Conservation (phyloP, 495 filamentous ascomycete species). For the Neurospora pannonica region DNA sequence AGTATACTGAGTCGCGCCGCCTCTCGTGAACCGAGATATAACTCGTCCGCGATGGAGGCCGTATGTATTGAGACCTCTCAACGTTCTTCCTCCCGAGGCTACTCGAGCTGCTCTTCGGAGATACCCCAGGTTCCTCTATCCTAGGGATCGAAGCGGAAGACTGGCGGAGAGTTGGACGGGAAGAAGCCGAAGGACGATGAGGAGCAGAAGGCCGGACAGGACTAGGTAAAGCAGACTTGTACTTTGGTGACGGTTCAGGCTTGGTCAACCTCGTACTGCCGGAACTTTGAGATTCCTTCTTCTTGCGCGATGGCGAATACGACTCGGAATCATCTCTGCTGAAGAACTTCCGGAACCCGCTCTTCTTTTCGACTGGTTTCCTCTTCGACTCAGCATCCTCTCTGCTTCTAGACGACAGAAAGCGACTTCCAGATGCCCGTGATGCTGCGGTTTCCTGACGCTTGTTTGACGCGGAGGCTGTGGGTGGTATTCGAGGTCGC, state of each 20-base stretch:
- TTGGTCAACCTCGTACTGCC: slow-evolving; percentile 1
- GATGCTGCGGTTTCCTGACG: slow-evolving; percentile 11
- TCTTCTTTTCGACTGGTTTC: slow-evolving; percentile 20
- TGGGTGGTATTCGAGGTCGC: slow-evolving; percentile 25
- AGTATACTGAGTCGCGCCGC: slow-evolving; percentile 47
- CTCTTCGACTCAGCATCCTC: slow-evolving; percentile 5
- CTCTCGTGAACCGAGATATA: slow-evolving; percentile 45
- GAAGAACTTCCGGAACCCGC: slow-evolving; percentile 22
- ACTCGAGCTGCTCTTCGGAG: slow-evolving; percentile 21
- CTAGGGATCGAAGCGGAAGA: slow-evolving; percentile 12
- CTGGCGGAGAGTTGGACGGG: slow-evolving; percentile 8
- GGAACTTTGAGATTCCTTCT: slow-evolving; percentile 10
- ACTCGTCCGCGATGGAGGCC: slow-evolving; percentile 32
- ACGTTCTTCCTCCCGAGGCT: slow-evolving; percentile 3
- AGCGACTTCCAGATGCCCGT: slow-evolving; percentile 18
- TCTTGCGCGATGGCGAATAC: slow-evolving; percentile 11
- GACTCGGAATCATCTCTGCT: slow-evolving; percentile 21
- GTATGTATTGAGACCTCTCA: slow-evolving; percentile 15
- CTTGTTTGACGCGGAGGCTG: slow-evolving; percentile 8
- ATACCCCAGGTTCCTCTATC: slow-evolving; percentile 31
- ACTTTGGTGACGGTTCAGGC: not conserved
- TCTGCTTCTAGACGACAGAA: slow-evolving; percentile 12
- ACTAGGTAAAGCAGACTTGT: not conserved
- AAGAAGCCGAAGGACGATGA: slow-evolving; percentile 9
- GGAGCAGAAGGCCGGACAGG: slow-evolving; percentile 5